Conservation (phyloP, 2,329 filamentous ascomycete species). For the Colletotrichum somersetense region DNA sequence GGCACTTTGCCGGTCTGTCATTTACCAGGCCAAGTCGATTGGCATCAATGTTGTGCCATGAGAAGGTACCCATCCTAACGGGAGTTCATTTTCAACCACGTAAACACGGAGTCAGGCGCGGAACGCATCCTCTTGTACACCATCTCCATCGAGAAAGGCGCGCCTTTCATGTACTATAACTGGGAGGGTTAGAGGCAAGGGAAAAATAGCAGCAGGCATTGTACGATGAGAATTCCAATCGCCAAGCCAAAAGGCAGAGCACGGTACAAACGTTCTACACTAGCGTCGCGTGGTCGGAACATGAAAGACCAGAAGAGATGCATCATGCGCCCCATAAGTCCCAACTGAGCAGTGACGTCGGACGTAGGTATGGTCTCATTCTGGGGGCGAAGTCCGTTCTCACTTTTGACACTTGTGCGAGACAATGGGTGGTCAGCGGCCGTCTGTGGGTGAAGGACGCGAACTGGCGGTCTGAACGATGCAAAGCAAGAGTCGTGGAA, state of each 20-base stretch:
- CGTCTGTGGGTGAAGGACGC: constrained; percentile 23
- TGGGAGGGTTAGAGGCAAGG: constrained; percentile 11
- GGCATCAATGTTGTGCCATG: constrained; percentile 78
- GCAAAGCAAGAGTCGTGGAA: background rate
- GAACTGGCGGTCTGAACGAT: constrained; percentile 23
- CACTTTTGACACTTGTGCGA: constrained; percentile 1
- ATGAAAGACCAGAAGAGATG: constrained; percentile 1
- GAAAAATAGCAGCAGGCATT: constrained; percentile 25
- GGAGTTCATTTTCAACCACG: constrained; percentile 23
- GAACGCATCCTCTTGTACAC: constrained; percentile 37
- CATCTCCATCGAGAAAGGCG: constrained; percentile 29
- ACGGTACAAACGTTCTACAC: constrained; percentile 12
- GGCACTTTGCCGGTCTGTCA: constrained; percentile 79
- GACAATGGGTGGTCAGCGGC: background rate
- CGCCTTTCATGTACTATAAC: constrained; percentile 34
- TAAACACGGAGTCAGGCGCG: constrained; percentile 36
- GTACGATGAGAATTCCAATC: constrained; percentile 36
- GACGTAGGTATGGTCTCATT: constrained; percentile 15
- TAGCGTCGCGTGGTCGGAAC: constrained; percentile 29
- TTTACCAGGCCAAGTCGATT: constrained; percentile 81
- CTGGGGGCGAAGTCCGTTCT: constrained; percentile 29
- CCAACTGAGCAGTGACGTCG: constrained; percentile 17
- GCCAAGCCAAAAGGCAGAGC: constrained; percentile 21
- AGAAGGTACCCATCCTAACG: constrained; percentile 7
- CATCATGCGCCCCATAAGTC: constrained; percentile 9